phyloP scores from a whole-genome alignment of 2,329 filamentous ascomycete genomes.

The Sclerotinia subarctica region DNA sequence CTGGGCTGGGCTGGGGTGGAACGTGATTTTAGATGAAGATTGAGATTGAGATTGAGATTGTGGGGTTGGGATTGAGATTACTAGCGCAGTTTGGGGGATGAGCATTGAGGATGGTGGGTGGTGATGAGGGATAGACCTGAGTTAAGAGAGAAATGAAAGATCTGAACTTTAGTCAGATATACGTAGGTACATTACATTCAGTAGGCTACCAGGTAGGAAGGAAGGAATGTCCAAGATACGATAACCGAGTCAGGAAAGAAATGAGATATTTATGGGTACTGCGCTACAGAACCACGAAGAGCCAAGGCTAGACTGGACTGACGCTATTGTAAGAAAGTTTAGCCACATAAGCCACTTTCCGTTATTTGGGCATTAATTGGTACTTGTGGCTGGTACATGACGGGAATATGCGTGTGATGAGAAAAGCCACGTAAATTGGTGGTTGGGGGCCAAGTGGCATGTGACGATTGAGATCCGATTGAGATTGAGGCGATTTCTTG shows the following conservation, averaged over 20 bases:
- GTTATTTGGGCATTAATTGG: background rate
- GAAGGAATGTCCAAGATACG: slow-evolving; percentile 2
- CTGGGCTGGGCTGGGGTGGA: background rate
- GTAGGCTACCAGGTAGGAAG: background rate
- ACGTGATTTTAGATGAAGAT: background rate
- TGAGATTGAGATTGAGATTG: background rate
- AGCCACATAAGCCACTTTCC: slow-evolving; percentile 2
- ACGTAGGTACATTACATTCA: background rate
- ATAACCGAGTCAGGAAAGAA: background rate
- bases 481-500: slow-evolving; percentile 1
- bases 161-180: background rate
- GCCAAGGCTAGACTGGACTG: background rate
- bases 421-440: slow-evolving; percentile 5
- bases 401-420: slow-evolving; percentile 10
- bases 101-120: no score
- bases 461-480: slow-evolving; percentile 3
- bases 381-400: slow-evolving; percentile 3
- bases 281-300: no score
- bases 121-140: background rate
- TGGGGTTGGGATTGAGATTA: background rate
- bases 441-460: slow-evolving; percentile 16
- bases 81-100: background rate
- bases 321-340: background rate
- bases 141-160: background rate
- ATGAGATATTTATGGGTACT: no score